Evolutionary conservation across 352 stramenopile genomes (phyloP).

Genomic region (Globisporangium nodosum): DNA sequence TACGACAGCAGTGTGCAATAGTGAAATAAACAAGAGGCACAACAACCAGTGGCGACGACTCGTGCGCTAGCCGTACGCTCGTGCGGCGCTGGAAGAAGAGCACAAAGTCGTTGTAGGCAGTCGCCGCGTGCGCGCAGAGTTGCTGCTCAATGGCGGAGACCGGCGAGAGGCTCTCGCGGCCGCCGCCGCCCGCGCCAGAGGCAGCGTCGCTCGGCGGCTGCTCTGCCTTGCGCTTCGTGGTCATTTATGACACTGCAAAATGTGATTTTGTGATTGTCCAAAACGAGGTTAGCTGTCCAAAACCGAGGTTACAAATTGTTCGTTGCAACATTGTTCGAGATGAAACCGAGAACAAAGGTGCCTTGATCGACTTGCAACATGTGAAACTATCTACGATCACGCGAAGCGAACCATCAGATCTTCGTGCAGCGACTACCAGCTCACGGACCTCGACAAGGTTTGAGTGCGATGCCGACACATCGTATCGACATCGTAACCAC

Average conservation of each 20-base stretch:
- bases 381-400: no score
- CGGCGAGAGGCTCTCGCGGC: neutral
- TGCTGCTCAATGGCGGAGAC: conserved; percentile 50
- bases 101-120: conserved; percentile 70
- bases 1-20: conserved; percentile 4
- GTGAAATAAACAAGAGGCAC: neutral
- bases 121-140: conserved; percentile 54
- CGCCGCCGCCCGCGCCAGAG: neutral
- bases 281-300: no score
- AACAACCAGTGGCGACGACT: neutral
- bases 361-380: no score
- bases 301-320: no score
- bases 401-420: no score
- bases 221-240: neutral
- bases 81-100: conserved; percentile 43
- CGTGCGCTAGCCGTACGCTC: conserved; percentile 29
- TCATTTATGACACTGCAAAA: neutral
- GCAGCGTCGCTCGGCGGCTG: neutral
- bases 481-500: no score
- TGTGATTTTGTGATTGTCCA: neutral
- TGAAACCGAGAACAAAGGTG: no score
- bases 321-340: no score
- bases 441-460: no score
- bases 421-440: no score
- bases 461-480: no score